These are phyloP conservation scores for Filobasidium wieringae DNA, from an alignment of 768 basidiomycete species.

Conservation along the genomic window DNA sequence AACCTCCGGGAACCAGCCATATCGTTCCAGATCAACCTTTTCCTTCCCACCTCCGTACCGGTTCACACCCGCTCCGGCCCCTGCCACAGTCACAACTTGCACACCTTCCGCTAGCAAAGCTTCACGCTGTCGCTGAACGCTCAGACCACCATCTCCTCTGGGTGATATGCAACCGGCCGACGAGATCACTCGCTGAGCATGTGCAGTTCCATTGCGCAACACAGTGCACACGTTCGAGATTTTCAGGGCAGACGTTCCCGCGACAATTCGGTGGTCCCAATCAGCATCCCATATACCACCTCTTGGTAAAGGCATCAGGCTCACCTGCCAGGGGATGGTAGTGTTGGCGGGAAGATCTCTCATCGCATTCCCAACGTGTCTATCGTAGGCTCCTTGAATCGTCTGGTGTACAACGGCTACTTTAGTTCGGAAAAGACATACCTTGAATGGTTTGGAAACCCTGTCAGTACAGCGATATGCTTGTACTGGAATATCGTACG, in stretches of 20 bases:
- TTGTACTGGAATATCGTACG: constrained; percentile 8
- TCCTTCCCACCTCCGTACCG: constrained; percentile 42
- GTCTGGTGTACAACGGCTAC: constrained; percentile 1
- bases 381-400: neutral
- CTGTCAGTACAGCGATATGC: constrained; percentile 35
- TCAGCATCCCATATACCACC: neutral
- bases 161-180: constrained; percentile 48
- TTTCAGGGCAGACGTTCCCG: neutral
- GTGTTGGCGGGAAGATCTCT: constrained; percentile 23
- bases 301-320: neutral
- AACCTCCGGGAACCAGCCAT: constrained; percentile 40
- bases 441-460: constrained; percentile 31
- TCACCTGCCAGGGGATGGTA: constrained; percentile 37
- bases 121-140: constrained; percentile 64
- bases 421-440: neutral
- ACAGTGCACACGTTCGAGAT: neutral
- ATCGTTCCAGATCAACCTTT: constrained; percentile 44
- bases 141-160: constrained; percentile 68
- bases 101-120: constrained; percentile 69
- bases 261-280: neutral
- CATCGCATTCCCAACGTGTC: constrained; percentile 37
- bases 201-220: neutral
- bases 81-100: constrained; percentile 56
- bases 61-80: constrained; percentile 32
- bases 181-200: constrained; percentile 30